phyloP scores from a whole-genome alignment of 352 stramenopile species.

The Pythium scleroteichum region DNA sequence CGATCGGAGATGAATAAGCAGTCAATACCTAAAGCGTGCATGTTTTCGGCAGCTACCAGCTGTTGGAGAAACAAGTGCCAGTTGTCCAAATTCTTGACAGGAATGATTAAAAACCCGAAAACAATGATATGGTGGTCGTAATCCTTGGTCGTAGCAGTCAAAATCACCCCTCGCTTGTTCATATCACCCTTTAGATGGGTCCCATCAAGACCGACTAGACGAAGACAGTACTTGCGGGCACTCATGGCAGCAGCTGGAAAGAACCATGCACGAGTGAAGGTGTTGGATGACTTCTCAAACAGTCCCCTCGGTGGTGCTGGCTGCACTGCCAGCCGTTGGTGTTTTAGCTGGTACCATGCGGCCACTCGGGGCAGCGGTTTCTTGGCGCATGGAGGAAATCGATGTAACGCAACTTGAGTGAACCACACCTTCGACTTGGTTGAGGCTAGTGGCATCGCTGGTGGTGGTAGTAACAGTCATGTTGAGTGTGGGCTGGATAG shows the following conservation, averaged over 20 bases:
- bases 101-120: constrained; percentile 19
- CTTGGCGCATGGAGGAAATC: background rate
- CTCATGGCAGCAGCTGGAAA: background rate
- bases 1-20: constrained; percentile 7
- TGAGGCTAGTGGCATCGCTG: too few species aligned
- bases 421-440: too few species aligned
- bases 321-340: constrained; percentile 1
- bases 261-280: constrained; percentile 18
- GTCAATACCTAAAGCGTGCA: background rate
- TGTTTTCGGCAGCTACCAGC: background rate
- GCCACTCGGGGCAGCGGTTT: background rate
- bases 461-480: too few species aligned
- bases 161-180: constrained; percentile 25
- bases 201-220: constrained; percentile 21
- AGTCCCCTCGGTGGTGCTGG: too few species aligned
- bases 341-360: background rate
- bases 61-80: constrained; percentile 26
- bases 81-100: constrained; percentile 27
- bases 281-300: constrained; percentile 9
- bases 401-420: too few species aligned
- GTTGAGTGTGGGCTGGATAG: too few species aligned
- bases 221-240: background rate
- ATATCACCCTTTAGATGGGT: constrained; percentile 32
- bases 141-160: constrained; percentile 29
- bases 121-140: constrained; percentile 25